Evolutionary conservation across 2,329 filamentous ascomycete genomes (phyloP).

Genomic region (Metarhizium rileyi): DNA sequence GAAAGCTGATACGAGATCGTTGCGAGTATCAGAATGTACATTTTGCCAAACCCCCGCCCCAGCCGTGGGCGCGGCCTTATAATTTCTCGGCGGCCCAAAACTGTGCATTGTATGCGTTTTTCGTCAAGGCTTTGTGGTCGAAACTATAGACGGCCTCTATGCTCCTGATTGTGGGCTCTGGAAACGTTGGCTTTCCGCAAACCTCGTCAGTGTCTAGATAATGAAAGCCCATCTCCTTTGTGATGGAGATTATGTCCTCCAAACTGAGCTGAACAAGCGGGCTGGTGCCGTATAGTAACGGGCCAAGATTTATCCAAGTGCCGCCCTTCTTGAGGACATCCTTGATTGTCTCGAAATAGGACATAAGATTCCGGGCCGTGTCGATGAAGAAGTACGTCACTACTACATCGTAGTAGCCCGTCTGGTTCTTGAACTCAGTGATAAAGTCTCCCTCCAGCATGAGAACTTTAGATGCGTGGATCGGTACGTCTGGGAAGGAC

Average conservation of each 20-base stretch:
- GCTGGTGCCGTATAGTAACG: constrained; percentile 42
- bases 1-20: neutral
- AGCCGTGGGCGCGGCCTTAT: neutral
- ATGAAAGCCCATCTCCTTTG: constrained; percentile 40
- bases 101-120: constrained; percentile 44
- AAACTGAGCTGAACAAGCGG: constrained; percentile 46
- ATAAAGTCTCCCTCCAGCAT: constrained; percentile 49
- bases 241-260: constrained; percentile 39
- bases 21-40: neutral
- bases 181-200: constrained; percentile 34
- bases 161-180: constrained; percentile 29
- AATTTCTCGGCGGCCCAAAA: constrained; percentile 36
- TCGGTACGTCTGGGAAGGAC: constrained; percentile 31
- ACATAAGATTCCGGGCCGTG: constrained; percentile 45
- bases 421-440: constrained; percentile 22
- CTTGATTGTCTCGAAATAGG: constrained; percentile 45
- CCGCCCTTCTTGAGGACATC: constrained; percentile 36
- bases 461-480: constrained; percentile 28
- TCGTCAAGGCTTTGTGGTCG: constrained; percentile 37
- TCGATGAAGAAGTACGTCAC: constrained; percentile 53
- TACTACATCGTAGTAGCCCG: constrained; percentile 34
- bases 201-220: constrained; percentile 32
- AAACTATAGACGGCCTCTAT: constrained; percentile 43
- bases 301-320: constrained; percentile 46
- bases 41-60: neutral